Base-by-base conservation (phyloP, 192 early-diverging fungal species). In the Mortierella antarctica region DNA sequence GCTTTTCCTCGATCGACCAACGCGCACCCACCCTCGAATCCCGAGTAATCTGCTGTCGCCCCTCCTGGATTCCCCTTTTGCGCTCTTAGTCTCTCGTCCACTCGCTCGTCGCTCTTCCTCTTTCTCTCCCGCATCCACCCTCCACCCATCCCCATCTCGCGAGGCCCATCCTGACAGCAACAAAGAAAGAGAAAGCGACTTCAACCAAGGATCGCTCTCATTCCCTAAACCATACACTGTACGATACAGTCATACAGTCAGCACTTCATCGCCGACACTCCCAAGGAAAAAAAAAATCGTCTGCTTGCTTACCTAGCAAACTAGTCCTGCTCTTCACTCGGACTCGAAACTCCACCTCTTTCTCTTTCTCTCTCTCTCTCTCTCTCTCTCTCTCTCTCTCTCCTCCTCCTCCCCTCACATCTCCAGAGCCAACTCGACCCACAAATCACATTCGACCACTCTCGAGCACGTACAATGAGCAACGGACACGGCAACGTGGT, bases 401-500 rank as follows among this genome's bases (percentile, higher is more conserved):
- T 13, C 21, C 13, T 8, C 13, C 6, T 2, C 17, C 53, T 54
- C 53, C 17, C 53, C 8, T 54, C 53, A 15, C 53, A 0, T 21
- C 15, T 21, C 15, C 53, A 31, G 31, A 31, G 31, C 31, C 31
- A 31, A 31, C 31, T 31, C 31, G 31, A 31, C 31, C 31, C 31
- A 31, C 31, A 31, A 31, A 31, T 31, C 31, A 2, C 31, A 31
- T 6, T 62, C 45, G 13, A 17, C 10, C 40, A 54, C 53, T 8
- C 53, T 17, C 10, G 50, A 51, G 50, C 17, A 51, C 13, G 11
- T 15, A n/a, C 44, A 59, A 76, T 70, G 74, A 76, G 31, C 45
- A 67, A 75, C 64, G 73, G 73, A 62, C 73, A 75, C 54, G 46
- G 39, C 54, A 76, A 69, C 62, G 57, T 55, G 51, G 74, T 63